Percentiles rank a stretch among this genome's conserved stretches.
phyloP scores from a whole-genome alignment of 164 flowering plant genomes.

The Magnolia changhungtana region DNA sequence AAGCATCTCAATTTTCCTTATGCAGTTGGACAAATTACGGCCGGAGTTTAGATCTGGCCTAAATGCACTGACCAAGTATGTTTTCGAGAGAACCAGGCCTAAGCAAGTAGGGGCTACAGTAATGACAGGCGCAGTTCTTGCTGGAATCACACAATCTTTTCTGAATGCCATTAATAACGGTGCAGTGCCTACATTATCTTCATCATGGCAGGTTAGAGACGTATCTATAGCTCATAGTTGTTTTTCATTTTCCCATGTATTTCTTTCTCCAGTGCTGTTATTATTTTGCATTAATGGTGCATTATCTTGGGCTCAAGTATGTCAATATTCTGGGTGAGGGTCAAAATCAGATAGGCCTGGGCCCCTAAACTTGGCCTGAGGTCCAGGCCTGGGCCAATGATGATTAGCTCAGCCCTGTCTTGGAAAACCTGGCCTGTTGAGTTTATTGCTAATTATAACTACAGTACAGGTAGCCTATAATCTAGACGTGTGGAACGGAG shows the following conservation, averaged over 20 bases:
- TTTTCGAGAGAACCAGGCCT: constrained; percentile 96
- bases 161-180: constrained; percentile 93
- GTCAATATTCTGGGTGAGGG: not conserved
- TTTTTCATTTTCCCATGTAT: not conserved
- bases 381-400: no score
- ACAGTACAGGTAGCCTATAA: no score
- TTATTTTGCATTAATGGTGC: no score
- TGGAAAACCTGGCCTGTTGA: no score
- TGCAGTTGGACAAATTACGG: constrained; percentile 80
- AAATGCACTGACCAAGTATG: constrained; percentile 88
- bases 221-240: not conserved
- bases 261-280: not conserved
- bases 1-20: not conserved
- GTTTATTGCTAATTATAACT: no score
- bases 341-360: no score
- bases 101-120: constrained; percentile 90
- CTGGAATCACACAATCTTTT: constrained; percentile 86
- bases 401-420: no score
- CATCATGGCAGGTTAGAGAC: constrained; percentile 93
- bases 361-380: no score
- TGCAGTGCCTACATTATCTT: constrained; percentile 94
- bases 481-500: no score
- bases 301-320: no score
- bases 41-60: constrained; percentile 93
- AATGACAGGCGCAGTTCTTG: constrained; percentile 95